A percentile compares a stretch with the other conserved stretches of the same genome.
Conservation (phyloP, 805 yeast species). For the Maudiozyma bulderi region DNA sequence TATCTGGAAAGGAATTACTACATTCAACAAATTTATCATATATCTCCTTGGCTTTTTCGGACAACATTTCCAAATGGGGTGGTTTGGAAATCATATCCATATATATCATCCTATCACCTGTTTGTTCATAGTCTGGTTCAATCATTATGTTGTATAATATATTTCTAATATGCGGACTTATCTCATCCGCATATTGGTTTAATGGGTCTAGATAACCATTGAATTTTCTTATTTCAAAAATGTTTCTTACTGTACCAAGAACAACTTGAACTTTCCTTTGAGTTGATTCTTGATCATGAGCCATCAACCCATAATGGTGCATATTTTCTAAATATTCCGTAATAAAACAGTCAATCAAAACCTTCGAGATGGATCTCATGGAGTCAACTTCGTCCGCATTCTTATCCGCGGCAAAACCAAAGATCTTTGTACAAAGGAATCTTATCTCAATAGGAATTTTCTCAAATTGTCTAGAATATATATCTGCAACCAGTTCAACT, state of each 20-base stretch:
- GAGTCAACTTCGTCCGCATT: constrained; percentile 62
- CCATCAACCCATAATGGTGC: constrained; percentile 17
- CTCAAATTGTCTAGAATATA: constrained; percentile 33
- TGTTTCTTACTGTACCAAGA: constrained; percentile 14
- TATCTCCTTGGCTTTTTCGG: constrained; percentile 32
- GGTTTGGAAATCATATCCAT: constrained; percentile 24
- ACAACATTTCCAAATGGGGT: constrained; percentile 15
- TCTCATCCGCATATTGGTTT: constrained; percentile 27
- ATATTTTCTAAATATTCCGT: constrained; percentile 17
- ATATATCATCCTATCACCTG: constrained; percentile 23
- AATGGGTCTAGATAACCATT: constrained; percentile 26
- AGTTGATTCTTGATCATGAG: background rate
- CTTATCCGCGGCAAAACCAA: constrained; percentile 31
- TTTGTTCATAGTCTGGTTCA: constrained; percentile 24
- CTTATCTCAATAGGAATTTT: constrained; percentile 49
- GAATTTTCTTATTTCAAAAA: constrained; percentile 23
- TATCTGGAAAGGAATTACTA: constrained; percentile 37
- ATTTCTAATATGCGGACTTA: constrained; percentile 19
- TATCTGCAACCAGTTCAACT: constrained; percentile 49
- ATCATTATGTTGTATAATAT: constrained; percentile 19
- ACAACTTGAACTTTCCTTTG: constrained; percentile 14
- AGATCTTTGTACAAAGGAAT: constrained; percentile 43
- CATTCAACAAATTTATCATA: constrained; percentile 35
- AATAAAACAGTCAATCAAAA: constrained; percentile 20
- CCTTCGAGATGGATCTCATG: constrained; percentile 41